A percentile compares a stretch with the other conserved stretches of the same genome.
phyloP scores from a whole-genome alignment of 805 yeast genomes.

The Kregervanrija delftensis region DNA sequence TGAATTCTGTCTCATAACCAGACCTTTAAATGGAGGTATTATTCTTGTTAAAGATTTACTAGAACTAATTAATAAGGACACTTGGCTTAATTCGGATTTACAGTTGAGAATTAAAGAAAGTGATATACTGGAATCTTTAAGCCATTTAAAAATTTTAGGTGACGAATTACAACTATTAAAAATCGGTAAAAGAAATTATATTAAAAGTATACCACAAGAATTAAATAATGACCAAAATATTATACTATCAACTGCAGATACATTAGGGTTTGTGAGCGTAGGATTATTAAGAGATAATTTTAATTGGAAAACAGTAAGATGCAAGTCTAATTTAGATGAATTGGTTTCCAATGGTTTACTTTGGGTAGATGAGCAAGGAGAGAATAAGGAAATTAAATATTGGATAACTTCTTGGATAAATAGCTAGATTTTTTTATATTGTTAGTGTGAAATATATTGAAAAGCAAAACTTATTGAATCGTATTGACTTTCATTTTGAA shows the following conservation, averaged over 20 bases:
- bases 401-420: slow-evolving; percentile 77
- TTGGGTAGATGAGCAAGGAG: slow-evolving; percentile 69
- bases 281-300: slow-evolving; percentile 65
- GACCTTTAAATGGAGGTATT: slow-evolving; percentile 77
- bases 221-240: slow-evolving; percentile 61
- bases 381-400: slow-evolving; percentile 36
- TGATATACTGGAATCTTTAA: slow-evolving; percentile 54
- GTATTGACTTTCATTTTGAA: slow-evolving; percentile 64
- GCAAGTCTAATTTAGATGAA: slow-evolving; percentile 60
- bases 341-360: slow-evolving; percentile 77
- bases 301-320: slow-evolving; percentile 62
- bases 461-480: slow-evolving; percentile 79
- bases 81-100: slow-evolving; percentile 20
- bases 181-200: slow-evolving; percentile 51
- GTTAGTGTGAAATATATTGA: slow-evolving; percentile 81
- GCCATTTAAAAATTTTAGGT: slow-evolving; percentile 51
- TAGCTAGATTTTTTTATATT: slow-evolving; percentile 4
- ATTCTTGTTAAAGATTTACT: slow-evolving; percentile 53
- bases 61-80: slow-evolving; percentile 21
- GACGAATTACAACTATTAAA: slow-evolving; percentile 60
- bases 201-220: slow-evolving; percentile 58
- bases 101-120: slow-evolving; percentile 29
- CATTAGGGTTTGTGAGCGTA: slow-evolving; percentile 67
- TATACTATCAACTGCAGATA: slow-evolving; percentile 69
- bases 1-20: slow-evolving; percentile 65